phyloP scores from a whole-genome alignment of 495 filamentous ascomycete species.

The Haplographium delicatum region DNA sequence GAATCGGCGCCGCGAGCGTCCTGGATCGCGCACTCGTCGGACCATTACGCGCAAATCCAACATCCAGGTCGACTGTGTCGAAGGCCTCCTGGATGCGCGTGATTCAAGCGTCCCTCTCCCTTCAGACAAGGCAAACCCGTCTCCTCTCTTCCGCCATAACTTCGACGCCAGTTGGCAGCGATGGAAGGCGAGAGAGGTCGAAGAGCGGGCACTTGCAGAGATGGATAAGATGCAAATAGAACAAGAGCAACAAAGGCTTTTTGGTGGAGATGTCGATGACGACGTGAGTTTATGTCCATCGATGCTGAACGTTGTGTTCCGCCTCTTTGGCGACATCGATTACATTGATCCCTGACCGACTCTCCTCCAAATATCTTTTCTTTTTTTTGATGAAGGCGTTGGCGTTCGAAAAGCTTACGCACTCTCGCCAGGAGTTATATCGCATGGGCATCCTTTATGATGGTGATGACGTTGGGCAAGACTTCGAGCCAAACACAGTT shows the following conservation, averaged over 20 bases:
- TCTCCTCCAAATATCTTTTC: conserved; percentile 8
- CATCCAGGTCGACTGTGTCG: conserved; percentile 12
- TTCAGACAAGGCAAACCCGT: conserved; percentile 20
- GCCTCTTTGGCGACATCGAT: conserved; percentile 27
- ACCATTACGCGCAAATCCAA: conserved; percentile 19
- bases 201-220: conserved; percentile 20
- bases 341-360: conserved; percentile 26
- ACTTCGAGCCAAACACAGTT: conserved; percentile 5
- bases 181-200: conserved; percentile 24
- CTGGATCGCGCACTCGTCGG: conserved; percentile 24
- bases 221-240: conserved; percentile 21
- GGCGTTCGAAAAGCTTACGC: conserved; percentile 20
- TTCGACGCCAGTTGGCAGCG: conserved; percentile 25
- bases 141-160: conserved; percentile 24
- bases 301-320: conserved; percentile 23
- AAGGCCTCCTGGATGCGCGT: conserved; percentile 18
- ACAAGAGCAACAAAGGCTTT: conserved; percentile 16
- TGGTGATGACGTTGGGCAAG: conserved; percentile 6
- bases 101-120: conserved; percentile 18
- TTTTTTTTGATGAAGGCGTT: conserved; percentile 1
- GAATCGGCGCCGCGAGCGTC: conserved; percentile 24
- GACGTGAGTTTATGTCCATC: conserved; percentile 25
- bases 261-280: conserved; percentile 22
- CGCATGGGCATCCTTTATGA: conserved; percentile 22
- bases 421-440: conserved; percentile 22